These are phyloP conservation scores for Solanum stenotomum DNA, from an alignment of 257 asterid species.

Conservation along the genomic window DNA sequence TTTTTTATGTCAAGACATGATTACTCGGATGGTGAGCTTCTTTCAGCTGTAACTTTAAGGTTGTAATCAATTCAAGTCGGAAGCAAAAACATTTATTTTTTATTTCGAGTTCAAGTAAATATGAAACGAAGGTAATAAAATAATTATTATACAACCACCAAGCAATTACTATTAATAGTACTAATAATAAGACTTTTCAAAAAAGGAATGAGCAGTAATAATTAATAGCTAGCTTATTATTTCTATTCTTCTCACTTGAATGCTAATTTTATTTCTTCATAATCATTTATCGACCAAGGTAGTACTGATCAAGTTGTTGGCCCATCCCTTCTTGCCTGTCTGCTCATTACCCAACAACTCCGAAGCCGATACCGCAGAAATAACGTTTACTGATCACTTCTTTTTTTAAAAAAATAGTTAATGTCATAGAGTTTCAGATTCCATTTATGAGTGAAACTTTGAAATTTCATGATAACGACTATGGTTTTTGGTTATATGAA, in stretches of 20 bases:
- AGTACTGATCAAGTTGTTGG: not conserved
- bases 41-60: not conserved
- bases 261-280: not conserved
- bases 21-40: not conserved
- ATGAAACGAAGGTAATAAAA: not conserved
- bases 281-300: not conserved
- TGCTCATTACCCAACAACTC: not conserved
- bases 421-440: not conserved
- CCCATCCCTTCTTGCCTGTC: not conserved
- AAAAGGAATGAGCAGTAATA: not conserved
- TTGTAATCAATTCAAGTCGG: not conserved
- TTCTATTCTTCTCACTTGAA: not conserved
- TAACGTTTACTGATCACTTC: not conserved
- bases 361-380: accelerated
- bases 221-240: not conserved
- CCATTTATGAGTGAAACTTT: not conserved
- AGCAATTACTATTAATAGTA: not conserved
- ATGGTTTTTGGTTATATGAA: not conserved
- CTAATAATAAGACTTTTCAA: not conserved
- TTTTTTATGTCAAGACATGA: too few relatives aligned
- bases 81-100: too few relatives aligned
- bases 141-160: not conserved
- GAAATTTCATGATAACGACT: not conserved
- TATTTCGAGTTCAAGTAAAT: not conserved
- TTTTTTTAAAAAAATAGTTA: not conserved